Base-by-base conservation (phyloP, 805 yeast genomes). In the Kazachstania kunashirensis region DNA sequence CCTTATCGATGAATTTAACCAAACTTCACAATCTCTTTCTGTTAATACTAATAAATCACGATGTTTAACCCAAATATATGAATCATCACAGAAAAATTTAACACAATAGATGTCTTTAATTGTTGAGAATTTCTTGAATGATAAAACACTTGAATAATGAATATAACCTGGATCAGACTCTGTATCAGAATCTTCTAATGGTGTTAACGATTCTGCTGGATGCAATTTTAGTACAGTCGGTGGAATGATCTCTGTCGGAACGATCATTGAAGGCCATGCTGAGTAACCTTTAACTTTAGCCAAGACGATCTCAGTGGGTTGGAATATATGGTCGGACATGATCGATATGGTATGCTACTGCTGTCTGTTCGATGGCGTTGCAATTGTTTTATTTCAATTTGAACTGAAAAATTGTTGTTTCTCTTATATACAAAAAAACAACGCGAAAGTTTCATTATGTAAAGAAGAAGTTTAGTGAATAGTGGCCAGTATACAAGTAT, bases 241-340 rank as follows among this genome's bases (percentile, higher is more conserved):
- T 0, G 94, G 92, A 5, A 84, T 65, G 6, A 73, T 57, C 13
- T 68, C 66, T 41, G 64, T 71, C 1, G 77, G 79, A 4, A 84
- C 69, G 4, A 83, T 76, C 75, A 84, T 77, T 2, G 88, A 86
- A 0, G 95, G 95, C 95, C 95, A 84, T 29, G 88, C 80, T 2
- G 94, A 83, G 53, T 77, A 84, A 7, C 94, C 94, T 51, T 83
- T 84, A 33, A 84, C 76, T 57, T 84, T 84, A 6, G 92, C 92
- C 17, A 84, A 65, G 1, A 84, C 82, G 5, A 75, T 57, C 19
- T 66, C 59, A 4, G 79, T 77, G 2, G 78, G 72, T 19, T 61
- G 63, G 26, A 33, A 46, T 5, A 45, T 19, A 10, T 21, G 7
- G 8, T 31, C 34, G 1, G 34, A 23, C 34, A 31, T 31, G 14